Percentiles rank a stretch among this genome's conserved stretches.
phyloP scores from a whole-genome alignment of 2,329 filamentous ascomycete species.

The Fusarium sp. region DNA sequence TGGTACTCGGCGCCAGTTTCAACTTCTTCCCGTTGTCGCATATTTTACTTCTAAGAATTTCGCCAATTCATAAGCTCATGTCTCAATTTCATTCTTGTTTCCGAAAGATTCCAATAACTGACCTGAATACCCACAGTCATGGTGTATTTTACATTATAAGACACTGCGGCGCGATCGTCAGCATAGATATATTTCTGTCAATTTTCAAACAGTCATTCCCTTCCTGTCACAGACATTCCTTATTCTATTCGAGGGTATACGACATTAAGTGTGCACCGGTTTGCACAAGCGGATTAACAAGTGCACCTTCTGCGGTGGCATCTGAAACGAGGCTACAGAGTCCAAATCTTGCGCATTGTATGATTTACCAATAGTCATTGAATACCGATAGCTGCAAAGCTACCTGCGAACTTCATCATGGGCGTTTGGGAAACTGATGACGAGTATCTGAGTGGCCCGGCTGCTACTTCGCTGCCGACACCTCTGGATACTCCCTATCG shows the following conservation, averaged over 20 bases:
- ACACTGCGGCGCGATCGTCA: not conserved
- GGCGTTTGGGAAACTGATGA: constrained; percentile 72
- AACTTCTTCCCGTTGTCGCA: constrained; percentile 18
- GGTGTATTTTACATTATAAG: constrained; percentile 3
- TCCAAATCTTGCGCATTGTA: not conserved
- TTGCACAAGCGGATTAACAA: constrained; percentile 15
- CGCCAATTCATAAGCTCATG: not conserved
- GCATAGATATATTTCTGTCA: constrained; percentile 10
- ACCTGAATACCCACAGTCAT: constrained; percentile 13
- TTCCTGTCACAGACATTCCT: not conserved
- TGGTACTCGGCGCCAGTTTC: constrained; percentile 19
- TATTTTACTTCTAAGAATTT: not conserved
- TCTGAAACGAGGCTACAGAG: not conserved
- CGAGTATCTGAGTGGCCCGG: constrained; percentile 65
- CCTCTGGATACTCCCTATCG: constrained; percentile 78
- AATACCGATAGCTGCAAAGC: not conserved
- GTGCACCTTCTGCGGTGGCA: not conserved
- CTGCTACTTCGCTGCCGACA: constrained; percentile 72
- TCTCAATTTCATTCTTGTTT: not conserved
- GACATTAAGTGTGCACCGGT: constrained; percentile 31
- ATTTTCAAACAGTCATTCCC: not conserved
- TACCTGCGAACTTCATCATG: constrained; percentile 54
- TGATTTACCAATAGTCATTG: not conserved
- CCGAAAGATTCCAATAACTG: not conserved
- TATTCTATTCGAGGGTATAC: constrained; percentile 3